Conservation (phyloP, 2,329 filamentous ascomycete species). For the Curvularia hawaiiensis region DNA sequence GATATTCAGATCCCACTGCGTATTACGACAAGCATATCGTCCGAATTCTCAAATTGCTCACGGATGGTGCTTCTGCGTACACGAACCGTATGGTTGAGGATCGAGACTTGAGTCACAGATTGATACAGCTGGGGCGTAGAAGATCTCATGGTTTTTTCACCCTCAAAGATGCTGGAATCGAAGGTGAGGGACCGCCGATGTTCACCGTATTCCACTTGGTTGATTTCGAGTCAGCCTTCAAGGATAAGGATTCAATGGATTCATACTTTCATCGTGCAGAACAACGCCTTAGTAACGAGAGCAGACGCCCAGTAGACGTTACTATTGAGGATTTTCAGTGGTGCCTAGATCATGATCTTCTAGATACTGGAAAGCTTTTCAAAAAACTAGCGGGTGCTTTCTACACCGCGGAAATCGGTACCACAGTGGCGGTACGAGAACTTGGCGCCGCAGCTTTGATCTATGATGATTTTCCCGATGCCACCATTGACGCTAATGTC, state of each 20-base stretch:
- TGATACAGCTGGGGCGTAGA: neutral
- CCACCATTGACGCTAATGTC: neutral
- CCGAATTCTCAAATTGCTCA: neutral
- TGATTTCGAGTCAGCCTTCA: neutral
- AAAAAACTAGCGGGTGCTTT: accelerated
- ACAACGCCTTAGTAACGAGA: neutral
- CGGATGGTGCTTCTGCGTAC: neutral
- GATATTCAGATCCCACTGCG: too few relatives aligned
- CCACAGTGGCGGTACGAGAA: neutral
- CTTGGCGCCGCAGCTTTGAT: neutral
- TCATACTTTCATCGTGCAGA: neutral
- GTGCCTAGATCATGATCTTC: neutral
- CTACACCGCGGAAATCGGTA: too few relatives aligned
- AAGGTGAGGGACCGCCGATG: too few relatives aligned
- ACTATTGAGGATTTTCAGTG: neutral
- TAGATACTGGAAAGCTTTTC: neutral
- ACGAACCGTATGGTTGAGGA: neutral
- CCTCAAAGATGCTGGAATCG: too few relatives aligned
- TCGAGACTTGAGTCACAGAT: neutral
- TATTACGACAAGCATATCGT: too few relatives aligned
- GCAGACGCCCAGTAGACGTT: too few relatives aligned
- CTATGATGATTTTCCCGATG: neutral
- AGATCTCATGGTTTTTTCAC: neutral
- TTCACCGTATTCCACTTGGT: too few relatives aligned
- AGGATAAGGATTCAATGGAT: neutral